Conservation (phyloP, 2,329 filamentous ascomycete species). For the Pseudocercospora fuligena region DNA sequence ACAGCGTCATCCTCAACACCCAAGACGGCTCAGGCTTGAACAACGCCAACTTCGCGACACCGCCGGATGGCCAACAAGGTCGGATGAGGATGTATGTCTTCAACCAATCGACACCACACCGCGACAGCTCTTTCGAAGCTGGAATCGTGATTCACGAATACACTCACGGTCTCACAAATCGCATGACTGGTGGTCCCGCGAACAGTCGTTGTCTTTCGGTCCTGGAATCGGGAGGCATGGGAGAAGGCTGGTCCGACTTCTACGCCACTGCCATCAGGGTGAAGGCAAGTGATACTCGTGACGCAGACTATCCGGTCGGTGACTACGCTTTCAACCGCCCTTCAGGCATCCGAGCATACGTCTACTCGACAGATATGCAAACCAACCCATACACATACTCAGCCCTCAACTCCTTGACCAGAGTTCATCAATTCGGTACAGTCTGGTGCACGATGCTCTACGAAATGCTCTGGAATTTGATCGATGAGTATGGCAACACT, state of each 20-base stretch:
- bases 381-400: slow-evolving; percentile 59
- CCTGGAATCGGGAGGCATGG: slow-evolving; percentile 61
- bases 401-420: slow-evolving; percentile 45
- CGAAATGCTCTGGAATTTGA: slow-evolving; percentile 63
- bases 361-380: slow-evolving; percentile 57
- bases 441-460: slow-evolving; percentile 61
- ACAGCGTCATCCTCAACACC: slow-evolving; percentile 60
- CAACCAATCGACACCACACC: slow-evolving; percentile 52
- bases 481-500: slow-evolving; percentile 61
- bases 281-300: slow-evolving; percentile 53
- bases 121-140: slow-evolving; percentile 64
- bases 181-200: slow-evolving; percentile 62
- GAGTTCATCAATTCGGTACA: slow-evolving; percentile 57
- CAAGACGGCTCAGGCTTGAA: slow-evolving; percentile 62
- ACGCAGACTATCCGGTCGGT: slow-evolving; percentile 55
- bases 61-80: slow-evolving; percentile 55
- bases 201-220: slow-evolving; percentile 57
- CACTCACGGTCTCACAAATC: slow-evolving; percentile 58
- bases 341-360: slow-evolving; percentile 55
- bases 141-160: slow-evolving; percentile 66
- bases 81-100: slow-evolving; percentile 67
- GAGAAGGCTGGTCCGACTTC: slow-evolving; percentile 64
- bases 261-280: slow-evolving; percentile 58
- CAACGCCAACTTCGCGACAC: slow-evolving; percentile 64
- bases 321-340: slow-evolving; percentile 55